Evolutionary conservation across 169 alveolate species (phyloP).

Genomic region (Plasmodium cynomolgi): DNA sequence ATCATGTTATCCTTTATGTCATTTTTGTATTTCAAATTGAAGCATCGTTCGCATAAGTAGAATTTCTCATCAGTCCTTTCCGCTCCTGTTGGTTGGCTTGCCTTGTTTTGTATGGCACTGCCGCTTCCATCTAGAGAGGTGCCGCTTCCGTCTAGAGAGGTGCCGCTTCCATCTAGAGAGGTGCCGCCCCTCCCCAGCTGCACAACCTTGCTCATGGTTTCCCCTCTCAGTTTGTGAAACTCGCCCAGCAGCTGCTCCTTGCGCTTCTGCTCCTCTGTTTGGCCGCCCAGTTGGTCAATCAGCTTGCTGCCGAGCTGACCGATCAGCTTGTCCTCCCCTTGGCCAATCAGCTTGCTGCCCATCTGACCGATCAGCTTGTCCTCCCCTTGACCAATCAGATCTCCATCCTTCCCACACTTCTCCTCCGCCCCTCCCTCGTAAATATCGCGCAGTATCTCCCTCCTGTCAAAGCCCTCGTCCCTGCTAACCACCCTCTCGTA

Average conservation of each 20-base stretch:
- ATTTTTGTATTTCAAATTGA: slow-evolving; percentile 61
- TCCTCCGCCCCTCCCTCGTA: slow-evolving; percentile 1
- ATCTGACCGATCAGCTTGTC: neutral
- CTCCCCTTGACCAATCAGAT: neutral
- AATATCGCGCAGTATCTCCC: slow-evolving; percentile 25
- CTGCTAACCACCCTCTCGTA: slow-evolving; percentile 35
- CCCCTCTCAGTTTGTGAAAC: neutral
- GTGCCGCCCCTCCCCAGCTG: neutral
- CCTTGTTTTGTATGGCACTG: neutral
- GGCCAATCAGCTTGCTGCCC: neutral
- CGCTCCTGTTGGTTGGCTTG: neutral
- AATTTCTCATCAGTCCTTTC: neutral
- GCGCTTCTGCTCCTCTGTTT: neutral
- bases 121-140: too few relatives aligned
- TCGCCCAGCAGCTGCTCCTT: neutral
- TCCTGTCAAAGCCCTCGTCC: slow-evolving; percentile 25
- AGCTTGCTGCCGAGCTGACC: neutral
- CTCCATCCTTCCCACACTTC: neutral
- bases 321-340: neutral
- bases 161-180: neutral
- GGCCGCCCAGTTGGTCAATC: neutral
- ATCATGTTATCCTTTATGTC: slow-evolving; percentile 37
- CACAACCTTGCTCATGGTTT: neutral
- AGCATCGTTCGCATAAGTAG: slow-evolving; percentile 64
- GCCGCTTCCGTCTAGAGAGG: neutral